phyloP scores from a whole-genome alignment of 2,329 filamentous ascomycete species.

The Mycocentrospora acerina region DNA sequence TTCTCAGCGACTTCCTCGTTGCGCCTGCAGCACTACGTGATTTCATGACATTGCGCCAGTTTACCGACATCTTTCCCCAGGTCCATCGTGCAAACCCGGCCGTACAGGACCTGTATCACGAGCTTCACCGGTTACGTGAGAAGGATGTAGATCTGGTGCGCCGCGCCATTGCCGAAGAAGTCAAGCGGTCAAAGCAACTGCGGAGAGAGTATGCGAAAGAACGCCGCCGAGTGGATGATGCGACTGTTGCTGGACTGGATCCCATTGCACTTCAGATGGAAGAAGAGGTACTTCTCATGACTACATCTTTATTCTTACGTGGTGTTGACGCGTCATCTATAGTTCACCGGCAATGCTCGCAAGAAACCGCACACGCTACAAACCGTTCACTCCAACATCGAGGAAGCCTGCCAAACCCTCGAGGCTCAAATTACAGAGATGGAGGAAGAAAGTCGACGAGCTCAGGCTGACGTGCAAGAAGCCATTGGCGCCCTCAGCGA shows the following conservation, averaged over 20 bases:
- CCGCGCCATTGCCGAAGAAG: slow-evolving; percentile 65
- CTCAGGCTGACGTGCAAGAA: slow-evolving; percentile 63
- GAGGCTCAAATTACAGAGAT: slow-evolving; percentile 68
- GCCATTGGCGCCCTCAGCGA: slow-evolving; percentile 76
- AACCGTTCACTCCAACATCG: slow-evolving; percentile 69
- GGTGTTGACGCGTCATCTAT: background rate
- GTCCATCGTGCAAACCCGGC: slow-evolving; percentile 65
- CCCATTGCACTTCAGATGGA: slow-evolving; percentile 65
- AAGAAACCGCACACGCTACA: slow-evolving; percentile 60
- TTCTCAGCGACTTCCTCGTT: slow-evolving; percentile 77
- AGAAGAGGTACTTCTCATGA: slow-evolving; percentile 35
- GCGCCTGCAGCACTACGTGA: slow-evolving; percentile 72
- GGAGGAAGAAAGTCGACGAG: slow-evolving; percentile 62
- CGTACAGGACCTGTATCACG: slow-evolving; percentile 72
- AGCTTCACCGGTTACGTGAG: slow-evolving; percentile 74
- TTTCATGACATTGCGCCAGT: slow-evolving; percentile 72
- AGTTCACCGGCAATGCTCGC: slow-evolving; percentile 59
- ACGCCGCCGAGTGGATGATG: slow-evolving; percentile 56
- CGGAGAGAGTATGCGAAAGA: slow-evolving; percentile 59
- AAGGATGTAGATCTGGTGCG: slow-evolving; percentile 68
- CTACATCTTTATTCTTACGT: slow-evolving; percentile 18
- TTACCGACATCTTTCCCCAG: slow-evolving; percentile 74
- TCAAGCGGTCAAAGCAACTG: slow-evolving; percentile 60
- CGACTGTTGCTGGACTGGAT: slow-evolving; percentile 52
- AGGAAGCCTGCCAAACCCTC: slow-evolving; percentile 64